These are phyloP conservation scores for Canavalia ensiformis DNA, from an alignment of 306 rosid species.

Conservation along the genomic window DNA sequence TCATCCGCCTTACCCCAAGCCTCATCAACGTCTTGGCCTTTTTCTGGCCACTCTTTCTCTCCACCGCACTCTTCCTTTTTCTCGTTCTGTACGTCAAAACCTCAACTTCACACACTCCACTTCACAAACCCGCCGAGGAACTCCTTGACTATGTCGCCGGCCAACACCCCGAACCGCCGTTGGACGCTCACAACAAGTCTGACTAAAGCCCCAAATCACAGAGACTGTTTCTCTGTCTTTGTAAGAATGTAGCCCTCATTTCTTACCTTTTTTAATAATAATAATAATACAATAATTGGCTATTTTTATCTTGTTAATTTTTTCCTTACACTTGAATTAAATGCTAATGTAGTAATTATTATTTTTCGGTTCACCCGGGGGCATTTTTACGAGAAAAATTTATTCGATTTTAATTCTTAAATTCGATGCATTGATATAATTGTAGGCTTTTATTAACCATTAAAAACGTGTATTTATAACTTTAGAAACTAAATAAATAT, in stretches of 20 bases:
- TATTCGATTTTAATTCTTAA: no score
- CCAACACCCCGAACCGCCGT: slow-evolving; percentile 49
- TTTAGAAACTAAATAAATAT: no score
- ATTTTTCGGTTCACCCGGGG: no score
- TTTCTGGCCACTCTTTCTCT: slow-evolving; percentile 84
- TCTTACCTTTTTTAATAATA: background rate
- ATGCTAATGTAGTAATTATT: background rate
- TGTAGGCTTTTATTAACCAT: no score
- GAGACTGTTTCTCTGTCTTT: background rate
- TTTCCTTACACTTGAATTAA: background rate
- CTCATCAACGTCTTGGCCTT: slow-evolving; percentile 67
- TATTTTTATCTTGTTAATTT: background rate
- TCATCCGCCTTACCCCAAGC: slow-evolving; percentile 57
- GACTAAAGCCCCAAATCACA: slow-evolving; percentile 1
- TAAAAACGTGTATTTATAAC: no score
- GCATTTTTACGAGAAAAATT: no score
- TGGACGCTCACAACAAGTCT: slow-evolving; percentile 43
- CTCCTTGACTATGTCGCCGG: slow-evolving; percentile 79
- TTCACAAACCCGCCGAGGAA: slow-evolving; percentile 60
- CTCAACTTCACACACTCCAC: slow-evolving; percentile 47
- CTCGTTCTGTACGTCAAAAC: slow-evolving; percentile 59
- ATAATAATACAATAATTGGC: background rate
- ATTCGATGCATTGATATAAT: no score
- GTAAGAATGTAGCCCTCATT: slow-evolving; percentile 4
- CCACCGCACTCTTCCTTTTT: slow-evolving; percentile 74